Conservation (phyloP, 495 filamentous ascomycete species). For the Penicillium chermesinum region DNA sequence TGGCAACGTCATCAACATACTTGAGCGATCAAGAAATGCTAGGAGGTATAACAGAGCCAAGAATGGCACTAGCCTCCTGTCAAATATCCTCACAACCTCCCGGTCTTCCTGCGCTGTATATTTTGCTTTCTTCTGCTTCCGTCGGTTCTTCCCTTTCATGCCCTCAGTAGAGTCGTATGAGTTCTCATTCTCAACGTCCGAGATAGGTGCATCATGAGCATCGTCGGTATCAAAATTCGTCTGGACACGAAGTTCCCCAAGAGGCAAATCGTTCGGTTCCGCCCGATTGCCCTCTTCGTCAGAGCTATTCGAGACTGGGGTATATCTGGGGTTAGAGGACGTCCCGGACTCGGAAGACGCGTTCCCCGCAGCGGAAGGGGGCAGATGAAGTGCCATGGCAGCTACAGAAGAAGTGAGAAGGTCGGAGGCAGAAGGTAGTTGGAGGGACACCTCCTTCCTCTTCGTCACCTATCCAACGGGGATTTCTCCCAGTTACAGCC, state of each 20-base stretch:
- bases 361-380: slow-evolving; percentile 25
- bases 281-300: slow-evolving; percentile 17
- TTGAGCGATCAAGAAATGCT: slow-evolving; percentile 73
- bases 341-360: slow-evolving; percentile 25
- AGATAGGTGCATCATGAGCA: slow-evolving; percentile 8
- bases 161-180: slow-evolving; percentile 32
- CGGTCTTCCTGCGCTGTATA: slow-evolving; percentile 75
- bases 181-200: slow-evolving; percentile 24
- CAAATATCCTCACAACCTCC: slow-evolving; percentile 66
- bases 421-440: background rate
- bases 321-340: slow-evolving; percentile 29
- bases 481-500: background rate
- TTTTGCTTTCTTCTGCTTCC: slow-evolving; percentile 9
- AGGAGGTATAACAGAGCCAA: slow-evolving; percentile 78
- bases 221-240: slow-evolving; percentile 29
- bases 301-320: slow-evolving; percentile 33
- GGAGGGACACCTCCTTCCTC: background rate
- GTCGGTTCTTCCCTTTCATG: slow-evolving; percentile 16
- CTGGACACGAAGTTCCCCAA: slow-evolving; percentile 27
- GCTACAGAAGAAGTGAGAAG: background rate
- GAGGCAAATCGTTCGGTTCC: slow-evolving; percentile 5
- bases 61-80: slow-evolving; percentile 71
- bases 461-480: background rate
- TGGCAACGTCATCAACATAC: slow-evolving; percentile 37
- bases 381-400: slow-evolving; percentile 24